Evolutionary conservation across 2,329 filamentous ascomycete species (phyloP), one percentile per base, ranked within the genome.

Genomic region (Fusarium hainanense): DNA sequence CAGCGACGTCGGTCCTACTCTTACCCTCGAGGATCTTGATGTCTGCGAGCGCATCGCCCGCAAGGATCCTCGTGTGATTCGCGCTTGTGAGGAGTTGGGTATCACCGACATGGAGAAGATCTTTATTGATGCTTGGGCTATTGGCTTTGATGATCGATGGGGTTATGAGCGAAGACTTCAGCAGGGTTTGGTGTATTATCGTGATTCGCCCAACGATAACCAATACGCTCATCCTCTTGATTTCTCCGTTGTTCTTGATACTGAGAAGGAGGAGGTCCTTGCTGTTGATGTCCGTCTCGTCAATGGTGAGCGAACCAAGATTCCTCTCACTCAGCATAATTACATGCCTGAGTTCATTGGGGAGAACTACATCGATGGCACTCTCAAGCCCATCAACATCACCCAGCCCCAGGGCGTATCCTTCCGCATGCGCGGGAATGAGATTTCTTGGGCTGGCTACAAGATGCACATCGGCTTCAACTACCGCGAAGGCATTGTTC

Each of bases 101-200:
- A 93, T 95, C 67, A 84, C 89, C 71, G 91, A 94, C 72, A 95
- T 95, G 92, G 82, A 92, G 79, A 93, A 94, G 80, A 90, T 95
- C 37, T 94, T 92, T 79, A 91, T 92, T 77, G 92, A 95, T 78
- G 92, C 91, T 43, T 95, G 92, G 92, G 93, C 92, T 3, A 94
- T 95, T 79, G 92, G 92, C 32, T 92, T 92, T 68, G 92, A 95
- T 73, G 88, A 92, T 77, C 89, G 92, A 50, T 94, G 93, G 78
- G 92, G 92, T 52, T 92, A 83, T 59, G 84, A 85, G 58, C 85
- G 92, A 40, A 87, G 92, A 60, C 85, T 94, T 11, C 92, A 95
- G 80, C 92, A 95, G 81, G 92, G 91, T 14, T 82, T 95, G 28
- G 92, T 93, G 86, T 94, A 94, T 81, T 94, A 93, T 77, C 88